phyloP scores from a whole-genome alignment of 163 green algal genomes.

The Scenedesmus sp. region DNA sequence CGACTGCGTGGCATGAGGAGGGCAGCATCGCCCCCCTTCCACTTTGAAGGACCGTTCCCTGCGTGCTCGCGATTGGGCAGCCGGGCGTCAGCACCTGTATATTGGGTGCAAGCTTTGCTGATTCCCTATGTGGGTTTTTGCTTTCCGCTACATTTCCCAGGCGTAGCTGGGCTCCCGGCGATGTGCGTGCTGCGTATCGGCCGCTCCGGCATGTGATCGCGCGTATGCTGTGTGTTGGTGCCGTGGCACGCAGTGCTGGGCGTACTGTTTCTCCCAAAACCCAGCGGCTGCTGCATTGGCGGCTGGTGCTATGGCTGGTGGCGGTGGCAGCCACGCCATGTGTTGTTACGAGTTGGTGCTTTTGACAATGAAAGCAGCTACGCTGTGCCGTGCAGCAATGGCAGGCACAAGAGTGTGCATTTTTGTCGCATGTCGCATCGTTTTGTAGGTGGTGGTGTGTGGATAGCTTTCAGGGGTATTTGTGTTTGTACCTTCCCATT shows the following conservation, averaged over 20 bases:
- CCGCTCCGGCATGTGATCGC: neutral
- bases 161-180: neutral
- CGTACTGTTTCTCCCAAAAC: neutral
- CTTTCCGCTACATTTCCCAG: neutral
- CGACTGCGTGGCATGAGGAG: neutral
- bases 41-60: neutral
- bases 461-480: constrained; percentile 5
- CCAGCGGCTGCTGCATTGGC: constrained; percentile 4
- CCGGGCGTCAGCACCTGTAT: neutral
- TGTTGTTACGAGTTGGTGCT: constrained; percentile 10
- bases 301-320: constrained; percentile 5
- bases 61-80: neutral
- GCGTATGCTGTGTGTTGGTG: neutral
- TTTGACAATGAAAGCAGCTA: constrained; percentile 3
- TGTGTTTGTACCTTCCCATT: constrained; percentile 10
- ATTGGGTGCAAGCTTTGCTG: neutral
- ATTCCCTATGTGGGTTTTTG: constrained; percentile 14
- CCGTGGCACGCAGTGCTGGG: neutral
- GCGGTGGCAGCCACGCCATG: neutral
- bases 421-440: constrained; percentile 5
- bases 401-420: constrained; percentile 1
- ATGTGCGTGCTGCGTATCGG: neutral
- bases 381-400: neutral
- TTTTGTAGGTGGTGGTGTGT: constrained; percentile 11
- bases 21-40: neutral